Conservation (phyloP, 2,329 filamentous ascomycete genomes). For the Aspergillus hiratsukae region DNA sequence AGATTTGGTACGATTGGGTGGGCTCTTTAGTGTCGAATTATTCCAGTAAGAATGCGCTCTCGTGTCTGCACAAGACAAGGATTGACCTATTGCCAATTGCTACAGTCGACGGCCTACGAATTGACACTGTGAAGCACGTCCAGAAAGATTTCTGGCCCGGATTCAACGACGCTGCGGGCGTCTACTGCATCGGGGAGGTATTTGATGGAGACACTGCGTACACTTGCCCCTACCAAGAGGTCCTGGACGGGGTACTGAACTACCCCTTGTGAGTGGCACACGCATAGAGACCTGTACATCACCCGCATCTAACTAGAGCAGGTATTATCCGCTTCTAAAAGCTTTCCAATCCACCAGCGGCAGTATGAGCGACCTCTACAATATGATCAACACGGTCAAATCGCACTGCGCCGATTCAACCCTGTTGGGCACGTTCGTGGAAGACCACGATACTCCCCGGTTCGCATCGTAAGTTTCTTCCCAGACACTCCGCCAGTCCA, state of each 20-base stretch:
- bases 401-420: constrained; percentile 41
- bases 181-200: constrained; percentile 49
- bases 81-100: neutral
- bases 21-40: constrained; percentile 55
- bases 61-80: neutral
- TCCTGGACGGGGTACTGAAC: constrained; percentile 46
- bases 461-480: constrained; percentile 38
- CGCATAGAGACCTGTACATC: neutral
- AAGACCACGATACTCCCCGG: constrained; percentile 59
- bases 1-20: constrained; percentile 57
- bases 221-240: constrained; percentile 43
- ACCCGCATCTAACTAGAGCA: neutral
- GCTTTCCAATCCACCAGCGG: constrained; percentile 33
- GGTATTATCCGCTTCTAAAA: constrained; percentile 31
- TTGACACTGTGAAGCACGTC: constrained; percentile 50
- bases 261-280: constrained; percentile 36
- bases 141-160: constrained; percentile 42
- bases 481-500: neutral
- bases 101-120: constrained; percentile 48
- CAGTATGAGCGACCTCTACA: constrained; percentile 31
- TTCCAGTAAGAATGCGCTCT: constrained; percentile 45
- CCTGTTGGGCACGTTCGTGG: constrained; percentile 52
- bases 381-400: constrained; percentile 32
- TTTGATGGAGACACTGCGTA: constrained; percentile 37
- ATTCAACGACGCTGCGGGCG: constrained; percentile 39